These are phyloP conservation scores for Lachnellula occidentalis DNA, from an alignment of 2,329 filamentous ascomycete genomes.

Conservation along the genomic window DNA sequence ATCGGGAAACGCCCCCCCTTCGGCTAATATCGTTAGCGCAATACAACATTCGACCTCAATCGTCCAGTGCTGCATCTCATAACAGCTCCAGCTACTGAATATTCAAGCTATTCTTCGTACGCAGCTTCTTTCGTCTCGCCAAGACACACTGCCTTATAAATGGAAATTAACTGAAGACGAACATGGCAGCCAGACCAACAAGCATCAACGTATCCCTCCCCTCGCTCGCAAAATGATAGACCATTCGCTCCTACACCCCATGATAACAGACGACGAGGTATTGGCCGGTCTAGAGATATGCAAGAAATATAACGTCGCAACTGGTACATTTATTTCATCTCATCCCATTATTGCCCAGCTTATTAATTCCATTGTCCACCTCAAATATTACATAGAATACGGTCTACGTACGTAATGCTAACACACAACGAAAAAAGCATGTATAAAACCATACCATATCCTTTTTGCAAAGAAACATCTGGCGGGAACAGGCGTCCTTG, in stretches of 20 bases:
- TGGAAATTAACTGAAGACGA: no score
- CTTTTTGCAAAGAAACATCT: conserved; percentile 43
- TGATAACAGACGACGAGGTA: conserved; percentile 53
- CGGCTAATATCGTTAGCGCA: no score
- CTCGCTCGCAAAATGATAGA: conserved; percentile 51
- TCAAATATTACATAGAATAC: no score
- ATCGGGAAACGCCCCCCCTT: no score
- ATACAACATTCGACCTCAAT: no score
- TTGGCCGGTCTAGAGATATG: conserved; percentile 43
- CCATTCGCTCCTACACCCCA: conserved; percentile 57
- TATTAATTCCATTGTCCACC: background rate
- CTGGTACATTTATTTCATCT: conserved; percentile 23
- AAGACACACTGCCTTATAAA: no score
- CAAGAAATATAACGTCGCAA: conserved; percentile 44
- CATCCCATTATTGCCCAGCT: background rate
- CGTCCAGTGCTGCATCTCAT: no score
- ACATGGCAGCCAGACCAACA: background rate
- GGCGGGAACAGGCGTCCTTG: conserved; percentile 40
- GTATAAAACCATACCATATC: conserved; percentile 53
- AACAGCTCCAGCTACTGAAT: no score
- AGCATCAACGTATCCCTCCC: conserved; percentile 38
- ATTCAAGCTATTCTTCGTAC: no score
- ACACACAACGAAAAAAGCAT: conserved; percentile 33
- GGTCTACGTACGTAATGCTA: background rate
- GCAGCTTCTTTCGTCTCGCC: no score